Percentiles rank a stretch among this genome's conserved stretches.
phyloP scores from a whole-genome alignment of 352 stramenopile species.

The Phytophthora pluvialis region DNA sequence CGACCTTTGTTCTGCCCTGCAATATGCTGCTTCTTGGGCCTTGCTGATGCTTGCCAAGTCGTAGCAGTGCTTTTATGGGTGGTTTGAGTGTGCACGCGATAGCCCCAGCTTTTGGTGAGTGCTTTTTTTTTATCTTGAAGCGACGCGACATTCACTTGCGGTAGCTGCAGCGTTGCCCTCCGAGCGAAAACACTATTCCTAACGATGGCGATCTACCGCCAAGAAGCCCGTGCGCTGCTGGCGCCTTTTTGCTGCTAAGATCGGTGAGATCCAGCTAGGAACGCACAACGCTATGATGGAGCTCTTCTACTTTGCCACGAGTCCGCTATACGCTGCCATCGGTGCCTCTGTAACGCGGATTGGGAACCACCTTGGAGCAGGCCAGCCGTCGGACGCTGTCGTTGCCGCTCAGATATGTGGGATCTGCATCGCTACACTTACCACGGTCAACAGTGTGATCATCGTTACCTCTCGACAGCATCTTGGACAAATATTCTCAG shows the following conservation, averaged over 20 bases:
- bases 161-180: too few species aligned
- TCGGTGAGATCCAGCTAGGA: conserved; percentile 75
- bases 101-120: too few species aligned
- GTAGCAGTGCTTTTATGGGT: too few species aligned
- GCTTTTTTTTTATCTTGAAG: too few species aligned
- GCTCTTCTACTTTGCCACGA: conserved; percentile 82
- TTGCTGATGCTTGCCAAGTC: too few species aligned
- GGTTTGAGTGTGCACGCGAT: too few species aligned
- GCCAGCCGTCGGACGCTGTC: conserved; percentile 44
- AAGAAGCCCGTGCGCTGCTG: too few species aligned
- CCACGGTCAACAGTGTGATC: conserved; percentile 41
- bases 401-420: conserved; percentile 60
- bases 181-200: too few species aligned
- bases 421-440: conserved; percentile 50
- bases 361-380: conserved; percentile 65
- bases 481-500: conserved; percentile 75
- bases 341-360: conserved; percentile 71
- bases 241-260: conserved; percentile 62
- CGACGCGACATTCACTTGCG: too few species aligned
- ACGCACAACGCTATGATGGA: conserved; percentile 88
- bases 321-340: conserved; percentile 77
- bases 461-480: conserved; percentile 51
- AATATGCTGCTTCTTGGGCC: too few species aligned
- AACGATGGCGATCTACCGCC: too few species aligned
- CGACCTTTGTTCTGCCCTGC: too few species aligned